phyloP scores from a whole-genome alignment of 257 asterid genomes.

The Datura wrightii region DNA sequence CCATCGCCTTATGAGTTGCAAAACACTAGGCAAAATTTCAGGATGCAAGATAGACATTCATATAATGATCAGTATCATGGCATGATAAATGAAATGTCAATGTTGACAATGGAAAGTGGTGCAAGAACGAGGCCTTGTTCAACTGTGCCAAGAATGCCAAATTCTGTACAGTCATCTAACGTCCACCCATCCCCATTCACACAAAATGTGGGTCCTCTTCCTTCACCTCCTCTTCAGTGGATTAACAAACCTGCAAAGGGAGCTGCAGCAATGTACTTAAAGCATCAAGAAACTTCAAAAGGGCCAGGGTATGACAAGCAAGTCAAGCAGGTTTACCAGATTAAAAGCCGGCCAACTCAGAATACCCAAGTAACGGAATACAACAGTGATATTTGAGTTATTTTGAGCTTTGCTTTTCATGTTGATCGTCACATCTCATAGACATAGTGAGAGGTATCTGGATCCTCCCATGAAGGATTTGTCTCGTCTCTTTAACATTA shows the following conservation, averaged over 20 bases:
- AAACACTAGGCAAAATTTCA: constrained; percentile 47
- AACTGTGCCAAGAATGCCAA: constrained; percentile 47
- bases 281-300: constrained; percentile 43
- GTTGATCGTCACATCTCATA: neutral
- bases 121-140: constrained; percentile 38
- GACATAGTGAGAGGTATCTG: constrained; percentile 14
- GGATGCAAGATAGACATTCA: constrained; percentile 48
- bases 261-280: constrained; percentile 35
- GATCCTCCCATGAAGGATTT: constrained; percentile 17
- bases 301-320: constrained; percentile 46
- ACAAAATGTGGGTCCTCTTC: constrained; percentile 52
- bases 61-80: constrained; percentile 56
- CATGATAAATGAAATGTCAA: constrained; percentile 60
- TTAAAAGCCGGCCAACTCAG: constrained; percentile 46
- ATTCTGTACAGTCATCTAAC: constrained; percentile 41
- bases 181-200: constrained; percentile 36
- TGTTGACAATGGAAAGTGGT: constrained; percentile 57
- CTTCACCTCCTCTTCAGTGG: constrained; percentile 86
- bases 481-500: neutral
- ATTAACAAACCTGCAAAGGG: constrained; percentile 49
- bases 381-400: constrained; percentile 26
- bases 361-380: constrained; percentile 37
- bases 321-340: constrained; percentile 66
- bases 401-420: constrained; percentile 19
- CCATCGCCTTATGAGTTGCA: constrained; percentile 43